phyloP scores from a whole-genome alignment of 306 rosid species.

The Argentina anserina region DNA sequence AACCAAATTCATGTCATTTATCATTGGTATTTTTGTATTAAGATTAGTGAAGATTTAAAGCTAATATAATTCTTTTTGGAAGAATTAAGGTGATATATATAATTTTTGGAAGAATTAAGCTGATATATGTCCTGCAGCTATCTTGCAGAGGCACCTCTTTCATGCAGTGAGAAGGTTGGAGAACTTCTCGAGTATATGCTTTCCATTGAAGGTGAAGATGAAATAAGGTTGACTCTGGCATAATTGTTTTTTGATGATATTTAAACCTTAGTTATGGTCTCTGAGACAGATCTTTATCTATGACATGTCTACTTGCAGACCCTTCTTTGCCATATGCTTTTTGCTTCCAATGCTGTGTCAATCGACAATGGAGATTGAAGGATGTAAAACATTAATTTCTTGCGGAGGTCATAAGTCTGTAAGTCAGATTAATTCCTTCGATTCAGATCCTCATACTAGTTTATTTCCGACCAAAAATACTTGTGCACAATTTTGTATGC shows the following conservation, averaged over 20 bases:
- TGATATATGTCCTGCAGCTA: constrained; percentile 56
- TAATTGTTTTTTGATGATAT: constrained; percentile 11
- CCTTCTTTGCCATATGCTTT: constrained; percentile 74
- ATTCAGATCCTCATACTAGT: background rate
- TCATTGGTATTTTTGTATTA: background rate
- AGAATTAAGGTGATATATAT: no score
- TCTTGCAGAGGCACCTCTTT: constrained; percentile 87
- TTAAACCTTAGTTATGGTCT: background rate
- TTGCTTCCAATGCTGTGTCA: constrained; percentile 89
- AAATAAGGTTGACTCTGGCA: constrained; percentile 57
- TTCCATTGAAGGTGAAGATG: constrained; percentile 79
- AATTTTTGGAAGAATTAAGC: background rate
- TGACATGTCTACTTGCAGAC: constrained; percentile 49
- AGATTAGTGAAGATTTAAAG: background rate
- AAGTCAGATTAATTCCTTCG: constrained; percentile 28
- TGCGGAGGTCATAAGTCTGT: constrained; percentile 71
- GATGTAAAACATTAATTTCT: constrained; percentile 61
- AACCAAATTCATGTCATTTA: background rate
- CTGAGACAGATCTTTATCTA: constrained; percentile 19
- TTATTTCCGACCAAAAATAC: background rate
- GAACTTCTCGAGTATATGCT: constrained; percentile 78
- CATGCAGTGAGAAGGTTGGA: constrained; percentile 70
- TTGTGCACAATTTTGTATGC: background rate
- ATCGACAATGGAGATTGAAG: constrained; percentile 68
- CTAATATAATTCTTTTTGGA: no score